Evolutionary conservation across 2,329 filamentous ascomycete species (phyloP), one percentile per base, ranked within the genome.

Genomic region (Sphaerulina musiva): DNA sequence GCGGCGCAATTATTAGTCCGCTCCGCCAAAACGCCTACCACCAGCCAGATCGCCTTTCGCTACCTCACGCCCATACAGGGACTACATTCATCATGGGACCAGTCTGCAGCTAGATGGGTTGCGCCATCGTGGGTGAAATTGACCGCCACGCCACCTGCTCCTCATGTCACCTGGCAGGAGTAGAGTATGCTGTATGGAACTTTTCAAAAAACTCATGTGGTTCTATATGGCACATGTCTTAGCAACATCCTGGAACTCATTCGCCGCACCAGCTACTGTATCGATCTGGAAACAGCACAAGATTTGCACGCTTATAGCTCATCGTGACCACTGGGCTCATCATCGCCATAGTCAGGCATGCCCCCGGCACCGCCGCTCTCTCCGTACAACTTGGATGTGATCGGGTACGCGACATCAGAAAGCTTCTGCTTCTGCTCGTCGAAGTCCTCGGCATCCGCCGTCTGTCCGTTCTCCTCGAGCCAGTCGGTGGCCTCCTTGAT

Each of bases 381-480:
- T 64, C 73, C 77, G 80, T 96, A 96, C 69, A 96, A 82, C 84
- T 98, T 98, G 79, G 89, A 95, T 67, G 93, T 98, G 78, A 98
- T 98, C 65, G 93, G 93, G 79, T 97, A 96, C 51, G 93, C 93
- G 62, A 96, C 88, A 74, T 87, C 87, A 68, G 88, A 95, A 65
- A 98, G 83, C 83, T 96, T 96, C 87, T 98, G 92, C 81, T 95
- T 95, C 81, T 97, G 92, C 83, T 98, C 93, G 76, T 96, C 91
- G 68, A 97, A 96, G 79, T 97, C 93, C 79, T 96, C 92, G 56
- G 89, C 80, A 64, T 80, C 83, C 61, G 93, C 93, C 49, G 86
- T 86, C 63, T 86, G 83, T 63, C 83, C 88, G 77, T 96, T 95
- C 82, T 95, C 89, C 66, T 96, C 91, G 57, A 98, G 85, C 93